Evolutionary conservation across 345 rosid genomes (phyloP).

Genomic region (Syzygium oleosum): DNA sequence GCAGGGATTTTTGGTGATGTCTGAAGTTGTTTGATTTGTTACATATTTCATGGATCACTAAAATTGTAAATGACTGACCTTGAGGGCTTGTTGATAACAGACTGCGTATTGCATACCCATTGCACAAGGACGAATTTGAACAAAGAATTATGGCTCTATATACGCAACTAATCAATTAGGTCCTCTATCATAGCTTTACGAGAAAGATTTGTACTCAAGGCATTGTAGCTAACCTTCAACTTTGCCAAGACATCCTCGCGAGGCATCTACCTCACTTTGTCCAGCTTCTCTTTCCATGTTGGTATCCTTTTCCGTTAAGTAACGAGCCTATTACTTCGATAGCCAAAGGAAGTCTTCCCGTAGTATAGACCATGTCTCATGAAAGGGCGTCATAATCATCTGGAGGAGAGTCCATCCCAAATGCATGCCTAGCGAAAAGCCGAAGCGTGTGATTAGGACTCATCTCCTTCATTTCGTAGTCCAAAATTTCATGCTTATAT

Average conservation of each 20-base stretch:
- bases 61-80: not conserved
- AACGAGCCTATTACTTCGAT: not conserved
- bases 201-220: not conserved
- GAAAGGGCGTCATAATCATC: no score
- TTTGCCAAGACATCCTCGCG: not conserved
- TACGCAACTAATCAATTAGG: not conserved
- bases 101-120: not conserved
- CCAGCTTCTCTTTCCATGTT: not conserved
- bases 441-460: not conserved
- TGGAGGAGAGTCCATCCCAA: no score
- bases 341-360: not conserved
- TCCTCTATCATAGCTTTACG: not conserved
- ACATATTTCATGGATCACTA: not conserved
- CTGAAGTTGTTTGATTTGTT: not conserved
- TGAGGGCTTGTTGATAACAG: not conserved
- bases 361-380: not conserved
- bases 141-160: not conserved
- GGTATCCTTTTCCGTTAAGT: not conserved
- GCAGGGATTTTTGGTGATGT: slow-evolving; percentile 59
- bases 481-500: no score
- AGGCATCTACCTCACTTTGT: not conserved
- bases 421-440: not conserved
- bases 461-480: not conserved
- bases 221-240: not conserved
- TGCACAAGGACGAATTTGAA: not conserved